Conservation (phyloP, 2,329 filamentous ascomycete species). For the Cytospora piceae region DNA sequence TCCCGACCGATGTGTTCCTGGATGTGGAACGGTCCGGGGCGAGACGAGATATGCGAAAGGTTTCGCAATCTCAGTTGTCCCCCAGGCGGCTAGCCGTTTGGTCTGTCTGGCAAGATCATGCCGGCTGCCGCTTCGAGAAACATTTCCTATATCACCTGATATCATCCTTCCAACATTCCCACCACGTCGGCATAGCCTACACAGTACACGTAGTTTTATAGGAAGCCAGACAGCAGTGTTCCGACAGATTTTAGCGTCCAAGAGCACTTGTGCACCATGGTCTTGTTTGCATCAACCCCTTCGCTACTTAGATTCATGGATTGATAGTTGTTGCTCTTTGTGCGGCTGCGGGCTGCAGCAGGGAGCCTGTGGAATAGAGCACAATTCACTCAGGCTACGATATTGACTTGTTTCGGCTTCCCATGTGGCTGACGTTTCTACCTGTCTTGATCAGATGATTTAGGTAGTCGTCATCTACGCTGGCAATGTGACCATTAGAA, state of each 20-base stretch:
- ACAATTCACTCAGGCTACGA: neutral
- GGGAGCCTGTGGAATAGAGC: neutral
- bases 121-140: constrained; percentile 18
- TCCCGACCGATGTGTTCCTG: constrained; percentile 20
- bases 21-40: constrained; percentile 14
- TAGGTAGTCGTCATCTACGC: neutral
- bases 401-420: neutral
- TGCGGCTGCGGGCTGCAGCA: neutral
- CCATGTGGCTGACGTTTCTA: neutral
- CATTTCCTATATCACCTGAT: neutral
- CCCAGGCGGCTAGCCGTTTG: constrained; percentile 14
- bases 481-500: neutral
- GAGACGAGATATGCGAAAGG: constrained; percentile 5
- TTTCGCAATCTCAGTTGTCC: constrained; percentile 20
- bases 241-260: neutral
- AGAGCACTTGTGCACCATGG: neutral
- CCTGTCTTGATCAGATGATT: neutral
- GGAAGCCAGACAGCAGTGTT: neutral
- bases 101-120: constrained; percentile 23
- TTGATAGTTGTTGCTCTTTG: neutral
- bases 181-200: neutral
- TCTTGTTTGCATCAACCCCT: neutral
- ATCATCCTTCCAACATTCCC: neutral
- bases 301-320: too few relatives aligned
- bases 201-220: neutral